Evolutionary conservation across 2,329 filamentous ascomycete species (phyloP).

Genomic region (Venturia oleaginea): DNA sequence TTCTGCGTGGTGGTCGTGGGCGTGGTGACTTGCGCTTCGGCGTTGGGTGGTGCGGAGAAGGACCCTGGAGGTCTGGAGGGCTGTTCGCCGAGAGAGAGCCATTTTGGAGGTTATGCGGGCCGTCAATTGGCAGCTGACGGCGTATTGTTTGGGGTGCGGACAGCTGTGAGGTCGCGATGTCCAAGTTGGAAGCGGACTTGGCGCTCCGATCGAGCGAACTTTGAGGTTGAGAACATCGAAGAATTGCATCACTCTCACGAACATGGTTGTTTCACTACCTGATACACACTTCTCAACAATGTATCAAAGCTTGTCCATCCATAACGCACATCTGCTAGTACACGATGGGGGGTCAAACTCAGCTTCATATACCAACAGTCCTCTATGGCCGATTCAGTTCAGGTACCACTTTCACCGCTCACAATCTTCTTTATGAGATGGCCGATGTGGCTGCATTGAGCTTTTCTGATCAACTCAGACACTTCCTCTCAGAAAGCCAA

Average conservation of each 20-base stretch:
- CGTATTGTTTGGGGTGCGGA: background rate
- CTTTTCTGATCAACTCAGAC: background rate
- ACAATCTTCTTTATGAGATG: background rate
- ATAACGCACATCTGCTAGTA: too few relatives aligned
- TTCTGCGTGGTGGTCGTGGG: constrained; percentile 4
- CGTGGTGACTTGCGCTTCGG: constrained; percentile 7
- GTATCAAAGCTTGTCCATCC: too few relatives aligned
- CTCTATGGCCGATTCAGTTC: too few relatives aligned
- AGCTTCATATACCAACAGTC: too few relatives aligned
- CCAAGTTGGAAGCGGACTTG: background rate
- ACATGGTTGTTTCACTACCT: background rate
- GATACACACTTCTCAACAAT: background rate
- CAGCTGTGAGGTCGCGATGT: background rate
- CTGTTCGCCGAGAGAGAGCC: constrained; percentile 2
- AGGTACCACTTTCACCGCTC: background rate
- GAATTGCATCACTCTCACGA: background rate
- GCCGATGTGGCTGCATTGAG: background rate
- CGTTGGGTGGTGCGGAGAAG: background rate
- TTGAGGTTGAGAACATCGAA: background rate
- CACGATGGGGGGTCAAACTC: too few relatives aligned
- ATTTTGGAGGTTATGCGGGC: constrained; percentile 3
- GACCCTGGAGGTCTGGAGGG: background rate
- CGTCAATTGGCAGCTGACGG: constrained; percentile 1
- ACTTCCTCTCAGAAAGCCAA: background rate
- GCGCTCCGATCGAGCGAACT: background rate